These are phyloP conservation scores for Trichoderma breve DNA, from an alignment of 2,329 filamentous ascomycete genomes.

Conservation along the genomic window DNA sequence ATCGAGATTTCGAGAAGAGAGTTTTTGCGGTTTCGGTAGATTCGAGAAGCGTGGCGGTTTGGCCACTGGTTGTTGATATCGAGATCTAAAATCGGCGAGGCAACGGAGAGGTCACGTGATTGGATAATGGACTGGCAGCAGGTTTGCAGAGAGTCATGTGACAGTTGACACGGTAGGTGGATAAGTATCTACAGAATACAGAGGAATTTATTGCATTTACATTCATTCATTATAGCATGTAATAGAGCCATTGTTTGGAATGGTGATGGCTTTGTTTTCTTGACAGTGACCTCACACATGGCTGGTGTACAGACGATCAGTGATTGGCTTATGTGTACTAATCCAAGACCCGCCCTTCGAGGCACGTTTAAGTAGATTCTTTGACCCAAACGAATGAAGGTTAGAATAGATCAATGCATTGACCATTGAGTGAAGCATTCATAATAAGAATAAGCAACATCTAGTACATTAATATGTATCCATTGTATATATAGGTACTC, in stretches of 20 bases:
- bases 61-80: conserved; percentile 1
- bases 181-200: not conserved
- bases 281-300: not conserved
- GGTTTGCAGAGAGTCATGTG: not conserved
- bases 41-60: not conserved
- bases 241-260: not conserved
- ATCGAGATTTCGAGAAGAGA: not conserved
- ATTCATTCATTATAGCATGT: not conserved
- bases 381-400: not conserved
- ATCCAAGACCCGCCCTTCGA: not conserved
- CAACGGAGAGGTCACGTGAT: not conserved
- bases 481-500: not conserved
- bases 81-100: not conserved
- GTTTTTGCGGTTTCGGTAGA: not conserved
- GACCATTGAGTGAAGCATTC: not conserved
- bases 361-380: not conserved
- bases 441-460: not conserved
- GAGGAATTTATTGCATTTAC: not conserved
- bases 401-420: not conserved
- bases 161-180: not conserved
- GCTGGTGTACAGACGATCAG: not conserved
- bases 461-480: not conserved
- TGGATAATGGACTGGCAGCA: too few relatives aligned
- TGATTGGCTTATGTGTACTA: not conserved
- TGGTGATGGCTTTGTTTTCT: not conserved